phyloP scores from a whole-genome alignment of 2,329 filamentous ascomycete genomes.

The Stylonectria norvegica region DNA sequence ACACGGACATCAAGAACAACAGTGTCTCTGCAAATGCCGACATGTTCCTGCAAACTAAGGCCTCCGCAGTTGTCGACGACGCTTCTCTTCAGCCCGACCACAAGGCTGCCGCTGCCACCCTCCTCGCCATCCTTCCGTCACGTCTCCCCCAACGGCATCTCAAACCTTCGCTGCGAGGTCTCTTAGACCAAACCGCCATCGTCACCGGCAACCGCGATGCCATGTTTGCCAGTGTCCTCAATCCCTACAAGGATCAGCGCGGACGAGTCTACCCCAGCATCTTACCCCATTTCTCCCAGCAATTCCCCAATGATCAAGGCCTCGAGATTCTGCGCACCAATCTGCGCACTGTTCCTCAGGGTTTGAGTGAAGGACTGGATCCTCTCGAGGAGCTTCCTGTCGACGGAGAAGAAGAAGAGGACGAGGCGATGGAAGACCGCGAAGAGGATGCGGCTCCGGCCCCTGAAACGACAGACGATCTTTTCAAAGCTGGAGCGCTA shows the following conservation, averaged over 20 bases:
- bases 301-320: constrained; percentile 58
- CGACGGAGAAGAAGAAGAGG: constrained; percentile 35
- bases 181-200: constrained; percentile 79
- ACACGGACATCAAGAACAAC: constrained; percentile 33
- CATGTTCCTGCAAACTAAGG: constrained; percentile 56
- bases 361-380: constrained; percentile 17
- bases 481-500: constrained; percentile 20
- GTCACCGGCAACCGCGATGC: constrained; percentile 65
- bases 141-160: constrained; percentile 64
- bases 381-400: constrained; percentile 22
- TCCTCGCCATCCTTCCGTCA: constrained; percentile 63
- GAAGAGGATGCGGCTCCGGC: constrained; percentile 34
- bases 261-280: constrained; percentile 68
- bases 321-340: constrained; percentile 69
- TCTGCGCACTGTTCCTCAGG: constrained; percentile 41
- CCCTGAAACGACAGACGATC: constrained; percentile 14
- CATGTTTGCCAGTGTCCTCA: constrained; percentile 78
- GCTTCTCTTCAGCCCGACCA: constrained; percentile 45
- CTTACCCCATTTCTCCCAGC: constrained; percentile 71
- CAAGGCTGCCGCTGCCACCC: constrained; percentile 51
- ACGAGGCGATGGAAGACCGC: constrained; percentile 36
- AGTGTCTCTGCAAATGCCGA: constrained; percentile 62
- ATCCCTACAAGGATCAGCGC: constrained; percentile 65
- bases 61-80: constrained; percentile 29
- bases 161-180: constrained; percentile 66